phyloP scores from a whole-genome alignment of 1,284 basidiomycete genomes.

The Omphalotus olearius region DNA sequence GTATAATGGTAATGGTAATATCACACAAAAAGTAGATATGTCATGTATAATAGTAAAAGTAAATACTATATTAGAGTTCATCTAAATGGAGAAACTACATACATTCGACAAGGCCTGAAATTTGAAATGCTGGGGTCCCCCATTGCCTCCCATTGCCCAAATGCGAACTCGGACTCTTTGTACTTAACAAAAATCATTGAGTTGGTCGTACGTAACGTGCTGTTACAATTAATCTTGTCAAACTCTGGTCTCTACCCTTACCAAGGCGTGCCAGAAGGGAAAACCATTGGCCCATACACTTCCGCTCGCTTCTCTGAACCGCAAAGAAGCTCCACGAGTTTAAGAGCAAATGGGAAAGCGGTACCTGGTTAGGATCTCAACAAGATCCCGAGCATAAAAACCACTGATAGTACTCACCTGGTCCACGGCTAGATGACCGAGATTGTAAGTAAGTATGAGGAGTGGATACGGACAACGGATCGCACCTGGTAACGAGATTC shows the following conservation, averaged over 20 bases:
- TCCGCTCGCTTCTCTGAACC: conserved; percentile 66
- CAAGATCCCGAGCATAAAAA: not conserved
- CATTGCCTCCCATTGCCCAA: too few relatives aligned
- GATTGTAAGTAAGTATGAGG: not conserved
- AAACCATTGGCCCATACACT: conserved; percentile 73
- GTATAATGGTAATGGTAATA: too few relatives aligned
- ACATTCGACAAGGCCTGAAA: too few relatives aligned
- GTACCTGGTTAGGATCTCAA: conserved; percentile 45
- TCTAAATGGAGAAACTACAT: too few relatives aligned
- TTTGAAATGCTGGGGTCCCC: too few relatives aligned
- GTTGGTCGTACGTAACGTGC: too few relatives aligned
- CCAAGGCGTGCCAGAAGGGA: conserved; percentile 55
- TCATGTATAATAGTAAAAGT: too few relatives aligned
- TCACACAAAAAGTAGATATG: too few relatives aligned
- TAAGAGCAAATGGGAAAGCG: conserved; percentile 72
- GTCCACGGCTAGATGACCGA: conserved; percentile 57
- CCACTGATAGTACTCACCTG: conserved; percentile 43
- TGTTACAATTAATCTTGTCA: too few relatives aligned
- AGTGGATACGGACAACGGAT: not conserved
- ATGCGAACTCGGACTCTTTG: too few relatives aligned
- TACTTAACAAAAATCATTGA: too few relatives aligned
- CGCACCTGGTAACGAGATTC: conserved; percentile 73
- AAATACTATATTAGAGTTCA: too few relatives aligned
- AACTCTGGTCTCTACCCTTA: conserved; percentile 5
- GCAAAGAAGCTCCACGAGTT: conserved; percentile 64